A percentile compares a stretch with the other conserved stretches of the same genome.
Evolutionary conservation across 1,139 yeast genomes (phyloP).

Genomic region (Kluyveromyces marxianus): DNA sequence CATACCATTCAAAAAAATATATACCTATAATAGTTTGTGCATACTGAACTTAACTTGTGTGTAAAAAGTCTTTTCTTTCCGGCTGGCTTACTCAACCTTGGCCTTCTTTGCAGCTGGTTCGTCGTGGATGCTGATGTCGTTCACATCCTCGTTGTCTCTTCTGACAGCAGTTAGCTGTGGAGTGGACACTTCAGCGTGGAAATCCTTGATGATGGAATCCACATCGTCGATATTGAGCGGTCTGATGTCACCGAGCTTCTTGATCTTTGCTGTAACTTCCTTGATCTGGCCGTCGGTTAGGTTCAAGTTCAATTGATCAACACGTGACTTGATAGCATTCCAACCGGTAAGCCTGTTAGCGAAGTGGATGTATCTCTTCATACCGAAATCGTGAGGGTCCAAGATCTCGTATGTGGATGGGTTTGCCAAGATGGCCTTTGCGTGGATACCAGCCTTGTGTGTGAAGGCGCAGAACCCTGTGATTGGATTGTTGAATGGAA

Average conservation of each 20-base stretch:
- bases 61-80: no score
- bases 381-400: slow-evolving; percentile 91
- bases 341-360: slow-evolving; percentile 98
- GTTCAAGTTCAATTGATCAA: slow-evolving; percentile 87
- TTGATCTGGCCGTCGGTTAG: slow-evolving; percentile 90
- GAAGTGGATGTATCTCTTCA: slow-evolving; percentile 91
- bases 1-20: no score
- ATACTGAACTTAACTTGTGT: no score
- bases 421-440: slow-evolving; percentile 96
- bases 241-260: slow-evolving; percentile 90
- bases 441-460: slow-evolving; percentile 99
- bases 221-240: slow-evolving; percentile 94
- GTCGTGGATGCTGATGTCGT: slow-evolving; percentile 21
- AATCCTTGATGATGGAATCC: slow-evolving; percentile 91
- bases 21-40: no score
- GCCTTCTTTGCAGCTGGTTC: slow-evolving; percentile 21
- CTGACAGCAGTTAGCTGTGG: slow-evolving; percentile 30
- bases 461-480: slow-evolving; percentile 99
- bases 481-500: slow-evolving; percentile 97
- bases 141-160: slow-evolving; percentile 24
- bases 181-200: slow-evolving; percentile 60
- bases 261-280: slow-evolving; percentile 90
- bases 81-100: slow-evolving; percentile 9
- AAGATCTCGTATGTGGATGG: slow-evolving; percentile 97
- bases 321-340: slow-evolving; percentile 98